phyloP scores from a whole-genome alignment of 2,329 filamentous ascomycete species.

The Lasiodiplodia gonubiensis region DNA sequence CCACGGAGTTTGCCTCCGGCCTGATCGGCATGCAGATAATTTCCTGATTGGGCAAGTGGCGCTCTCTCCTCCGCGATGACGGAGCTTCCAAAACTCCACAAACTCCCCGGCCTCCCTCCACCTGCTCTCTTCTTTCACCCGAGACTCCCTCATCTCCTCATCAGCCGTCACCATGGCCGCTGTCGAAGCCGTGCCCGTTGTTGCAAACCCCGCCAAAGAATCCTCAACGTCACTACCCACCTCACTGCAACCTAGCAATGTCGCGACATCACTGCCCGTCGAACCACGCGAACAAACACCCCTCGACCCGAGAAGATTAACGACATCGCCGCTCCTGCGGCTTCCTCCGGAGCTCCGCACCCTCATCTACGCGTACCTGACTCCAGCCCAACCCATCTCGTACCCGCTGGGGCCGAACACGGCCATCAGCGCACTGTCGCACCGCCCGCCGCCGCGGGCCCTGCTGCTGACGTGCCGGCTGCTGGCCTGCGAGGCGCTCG shows the following conservation, averaged over 20 bases:
- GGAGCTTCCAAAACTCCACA: neutral
- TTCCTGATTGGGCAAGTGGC: conserved; percentile 4
- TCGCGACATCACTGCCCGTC: neutral
- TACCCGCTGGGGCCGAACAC: conserved; percentile 24
- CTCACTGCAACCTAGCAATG: neutral
- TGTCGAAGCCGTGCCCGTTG: neutral
- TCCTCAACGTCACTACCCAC: neutral
- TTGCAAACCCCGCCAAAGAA: neutral
- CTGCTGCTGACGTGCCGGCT: conserved; percentile 11
- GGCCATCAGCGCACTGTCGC: conserved; percentile 12
- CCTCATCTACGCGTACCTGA: conserved; percentile 20
- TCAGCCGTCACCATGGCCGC: neutral
- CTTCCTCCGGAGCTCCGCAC: conserved; percentile 10
- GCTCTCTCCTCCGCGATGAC: conserved; percentile 8
- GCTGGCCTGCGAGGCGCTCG: conserved; percentile 11
- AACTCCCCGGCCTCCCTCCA: neutral
- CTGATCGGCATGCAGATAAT: conserved; percentile 14
- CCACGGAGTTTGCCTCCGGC: neutral
- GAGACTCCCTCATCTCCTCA: neutral
- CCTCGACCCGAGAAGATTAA: neutral
- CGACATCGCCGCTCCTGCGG: conserved; percentile 6
- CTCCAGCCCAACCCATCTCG: neutral
- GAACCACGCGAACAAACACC: neutral
- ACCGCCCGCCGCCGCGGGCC: conserved; percentile 11
- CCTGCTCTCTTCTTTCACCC: neutral